Base-by-base conservation (phyloP, 1,139 yeast species). In the Candida anutae region DNA sequence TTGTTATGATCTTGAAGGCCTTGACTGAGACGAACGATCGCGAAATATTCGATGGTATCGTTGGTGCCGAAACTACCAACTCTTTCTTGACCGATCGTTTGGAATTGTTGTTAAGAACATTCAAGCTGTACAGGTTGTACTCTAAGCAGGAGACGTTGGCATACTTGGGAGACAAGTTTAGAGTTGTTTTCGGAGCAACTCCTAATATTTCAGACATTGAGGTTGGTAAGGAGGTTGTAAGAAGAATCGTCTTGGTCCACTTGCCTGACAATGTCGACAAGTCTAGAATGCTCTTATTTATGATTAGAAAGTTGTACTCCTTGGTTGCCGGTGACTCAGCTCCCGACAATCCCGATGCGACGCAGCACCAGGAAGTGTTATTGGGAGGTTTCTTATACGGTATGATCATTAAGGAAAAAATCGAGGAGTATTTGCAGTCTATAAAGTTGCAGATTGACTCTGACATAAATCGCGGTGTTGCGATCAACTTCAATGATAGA, bases 331-430 rank as follows among this genome's bases (percentile, higher is more conserved):
- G 97, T 34, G 96, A 88, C 50, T 88, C 97, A 58, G 68, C 90
- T 34, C 93, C 96, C 15, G 99, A 90, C 55, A 90, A 93, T 61
- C 98, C 99, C 48, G 99, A 90, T 78, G 94, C 97, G 24, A 85
- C 96, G 6, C 98, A 93, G 63, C 97, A 90, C 66, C 99, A 90
- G 62, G 99, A 90, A 62, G 87, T 90, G 18, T 63, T 90, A 39
- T 69, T 90, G 32, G 98, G 98, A 38, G 99, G 99, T 14, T 87
- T 90, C 71, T 66, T 90, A 32, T 90, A 85, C 48, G 97, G 97
- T 41, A 88, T 88, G 95, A 90, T 90, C 42, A 60, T 90, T 47
- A 90, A 93, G 57, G 99, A 90, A 59, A 90, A 90, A 53, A 78
- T 90, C 40, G 98, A 90, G 41, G 99, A 93, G 55, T 88, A 85